Base-by-base conservation (phyloP, 2,329 filamentous ascomycete genomes). In the Venturia pyrina region DNA sequence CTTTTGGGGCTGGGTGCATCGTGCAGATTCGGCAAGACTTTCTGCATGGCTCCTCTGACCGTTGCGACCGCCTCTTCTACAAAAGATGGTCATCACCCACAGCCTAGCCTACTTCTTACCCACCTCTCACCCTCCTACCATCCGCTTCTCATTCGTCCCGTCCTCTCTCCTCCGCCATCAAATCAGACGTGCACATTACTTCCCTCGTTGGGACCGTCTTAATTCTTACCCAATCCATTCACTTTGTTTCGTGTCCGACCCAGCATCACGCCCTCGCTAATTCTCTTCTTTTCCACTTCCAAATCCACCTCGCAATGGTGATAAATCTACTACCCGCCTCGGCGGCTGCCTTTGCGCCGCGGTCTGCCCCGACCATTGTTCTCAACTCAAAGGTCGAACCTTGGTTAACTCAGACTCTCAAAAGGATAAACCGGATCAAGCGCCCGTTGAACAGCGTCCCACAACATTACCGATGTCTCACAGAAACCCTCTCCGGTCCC, bases 381-480 rank as follows among this genome's bases (percentile, higher is more conserved):
- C 83, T 99, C 73, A 90, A 88, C 74, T 89, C 89, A 76, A 96
- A 95, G 81, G 87, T 96, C 73, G 93, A 97, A 80, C 90, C 92
- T 67, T 99, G 95, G 95, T 85, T 98, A 78, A 99, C 95, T 44
- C 90, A 93, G 75, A 96, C 93, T 13, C 83, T 99, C 73, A 98
- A 98, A 85, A 88, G 95, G 77, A 92, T 97, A 81, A 98, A 96
- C 83, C 87, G 90, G 71, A 87, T 97, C 73, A 99, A 98, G 85
- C 90, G 95, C 72, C 93, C 95, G 68, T 85, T 98, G 78, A 99
- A 99, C 85, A 97, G 90, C 77, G 90, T 97, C 62, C 88, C 91
- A 66, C 95, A 99, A 78, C 95, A 98, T 80, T 92, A 93, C 72
- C 87, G 91, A 82, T 98, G 93, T 79, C 85, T 99, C 73, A 96